phyloP scores from a whole-genome alignment of 2,329 filamentous ascomycete genomes.

The Colletotrichum higginsianum region DNA sequence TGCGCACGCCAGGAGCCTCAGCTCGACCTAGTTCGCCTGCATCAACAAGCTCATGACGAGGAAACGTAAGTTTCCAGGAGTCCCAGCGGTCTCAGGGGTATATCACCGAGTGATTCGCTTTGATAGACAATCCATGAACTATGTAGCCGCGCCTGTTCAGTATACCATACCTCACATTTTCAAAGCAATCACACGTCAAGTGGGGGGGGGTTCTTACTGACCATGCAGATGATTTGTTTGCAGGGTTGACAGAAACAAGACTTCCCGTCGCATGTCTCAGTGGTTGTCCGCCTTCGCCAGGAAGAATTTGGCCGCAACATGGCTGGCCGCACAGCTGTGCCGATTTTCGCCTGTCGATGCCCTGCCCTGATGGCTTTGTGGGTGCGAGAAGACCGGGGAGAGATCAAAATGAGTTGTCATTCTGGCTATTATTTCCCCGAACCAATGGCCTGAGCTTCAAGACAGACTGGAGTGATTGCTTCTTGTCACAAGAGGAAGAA shows the following conservation, averaged over 20 bases:
- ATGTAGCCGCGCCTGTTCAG: neutral
- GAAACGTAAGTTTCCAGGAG: neutral
- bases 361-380: neutral
- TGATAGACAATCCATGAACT: neutral
- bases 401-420: neutral
- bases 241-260: neutral
- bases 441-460: slow-evolving; percentile 9
- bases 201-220: no score
- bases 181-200: neutral
- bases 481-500: neutral
- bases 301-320: neutral
- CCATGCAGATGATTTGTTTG: neutral
- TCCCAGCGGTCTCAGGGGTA: neutral
- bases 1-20: neutral
- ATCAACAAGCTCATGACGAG: neutral
- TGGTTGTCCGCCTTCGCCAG: neutral
- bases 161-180: neutral
- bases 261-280: slow-evolving; percentile 19
- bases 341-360: neutral
- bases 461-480: slow-evolving; percentile 4
- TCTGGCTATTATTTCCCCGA: slow-evolving; percentile 4
- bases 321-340: neutral
- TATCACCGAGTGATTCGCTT: neutral
- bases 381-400: neutral
- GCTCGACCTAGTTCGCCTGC: neutral